Evolutionary conservation across 2,329 filamentous ascomycete genomes (phyloP).

Genomic region (Magnaporthiopsis rhizophila): DNA sequence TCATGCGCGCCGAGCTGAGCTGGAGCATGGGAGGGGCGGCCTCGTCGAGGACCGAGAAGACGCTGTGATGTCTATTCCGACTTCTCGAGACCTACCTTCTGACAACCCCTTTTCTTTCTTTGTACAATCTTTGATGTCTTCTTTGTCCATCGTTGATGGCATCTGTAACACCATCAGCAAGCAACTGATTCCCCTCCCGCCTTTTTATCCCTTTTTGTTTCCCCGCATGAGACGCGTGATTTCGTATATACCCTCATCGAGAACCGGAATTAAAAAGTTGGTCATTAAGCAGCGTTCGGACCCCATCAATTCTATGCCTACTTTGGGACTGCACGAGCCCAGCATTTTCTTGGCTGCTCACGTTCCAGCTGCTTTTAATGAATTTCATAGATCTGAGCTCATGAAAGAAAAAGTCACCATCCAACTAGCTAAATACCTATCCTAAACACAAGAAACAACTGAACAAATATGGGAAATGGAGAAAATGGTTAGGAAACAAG

Average conservation of each 20-base stretch:
- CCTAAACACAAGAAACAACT: background rate
- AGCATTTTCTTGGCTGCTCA: too few species aligned
- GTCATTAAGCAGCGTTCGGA: too few species aligned
- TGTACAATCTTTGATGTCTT: background rate
- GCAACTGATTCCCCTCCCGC: background rate
- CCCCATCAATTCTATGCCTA: too few species aligned
- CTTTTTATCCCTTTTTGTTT: background rate
- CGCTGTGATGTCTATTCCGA: constrained; percentile 6
- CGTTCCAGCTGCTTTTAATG: too few species aligned
- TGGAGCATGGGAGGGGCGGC: constrained; percentile 15
- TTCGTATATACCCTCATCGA: too few species aligned
- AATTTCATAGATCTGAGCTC: too few species aligned
- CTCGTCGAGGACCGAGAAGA: constrained; percentile 13
- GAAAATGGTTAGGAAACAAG: background rate
- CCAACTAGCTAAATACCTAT: too few species aligned
- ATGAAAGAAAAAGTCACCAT: too few species aligned
- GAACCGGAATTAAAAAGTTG: too few species aligned
- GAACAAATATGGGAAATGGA: constrained; percentile 4
- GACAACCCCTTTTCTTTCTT: background rate
- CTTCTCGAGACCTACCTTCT: background rate
- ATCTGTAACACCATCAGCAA: background rate
- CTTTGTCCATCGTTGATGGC: background rate
- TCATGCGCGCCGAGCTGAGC: constrained; percentile 55
- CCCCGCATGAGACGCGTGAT: background rate
- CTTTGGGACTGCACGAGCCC: too few species aligned